These are phyloP conservation scores for Colletotrichum navitas DNA, from an alignment of 2,329 filamentous ascomycete species.

Conservation along the genomic window DNA sequence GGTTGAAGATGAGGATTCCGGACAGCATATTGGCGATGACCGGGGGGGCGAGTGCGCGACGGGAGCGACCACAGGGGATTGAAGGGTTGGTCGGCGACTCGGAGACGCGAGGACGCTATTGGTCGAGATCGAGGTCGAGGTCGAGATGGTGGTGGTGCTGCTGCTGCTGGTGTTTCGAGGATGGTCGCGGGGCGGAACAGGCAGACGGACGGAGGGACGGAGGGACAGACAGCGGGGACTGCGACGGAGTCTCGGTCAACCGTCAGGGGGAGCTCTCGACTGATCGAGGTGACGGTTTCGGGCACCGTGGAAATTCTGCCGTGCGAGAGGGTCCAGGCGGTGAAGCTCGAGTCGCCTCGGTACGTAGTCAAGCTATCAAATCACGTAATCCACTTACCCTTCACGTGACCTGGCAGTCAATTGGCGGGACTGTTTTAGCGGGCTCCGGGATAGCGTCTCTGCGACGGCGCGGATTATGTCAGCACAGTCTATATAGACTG, in stretches of 20 bases:
- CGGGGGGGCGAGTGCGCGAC: background rate
- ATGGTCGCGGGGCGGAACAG: slow-evolving; percentile 12
- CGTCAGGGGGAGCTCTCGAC: slow-evolving; percentile 25
- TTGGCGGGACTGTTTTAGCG: background rate
- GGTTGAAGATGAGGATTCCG: slow-evolving; percentile 97
- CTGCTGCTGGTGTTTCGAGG: background rate
- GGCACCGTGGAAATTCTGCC: slow-evolving; percentile 42
- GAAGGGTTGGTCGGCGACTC: background rate
- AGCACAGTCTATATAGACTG: background rate
- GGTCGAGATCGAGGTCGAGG: background rate
- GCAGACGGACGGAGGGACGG: background rate
- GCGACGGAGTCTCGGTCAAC: slow-evolving; percentile 28
- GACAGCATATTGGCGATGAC: slow-evolving; percentile 80
- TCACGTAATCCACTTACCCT: slow-evolving; percentile 16
- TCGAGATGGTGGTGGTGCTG: background rate
- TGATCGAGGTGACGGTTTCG: slow-evolving; percentile 30
- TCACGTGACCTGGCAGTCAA: background rate
- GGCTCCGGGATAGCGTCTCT: background rate
- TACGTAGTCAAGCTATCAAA: background rate
- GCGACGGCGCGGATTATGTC: background rate
- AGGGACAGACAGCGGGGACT: slow-evolving; percentile 8
- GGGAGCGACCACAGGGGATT: background rate
- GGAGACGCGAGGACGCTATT: background rate
- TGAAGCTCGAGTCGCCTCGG: slow-evolving; percentile 1
- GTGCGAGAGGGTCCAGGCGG: slow-evolving; percentile 30